Percentiles rank a stretch among this genome's conserved stretches.
phyloP scores from a whole-genome alignment of 805 yeast species.

The Saccharomycopsis capsularis region DNA sequence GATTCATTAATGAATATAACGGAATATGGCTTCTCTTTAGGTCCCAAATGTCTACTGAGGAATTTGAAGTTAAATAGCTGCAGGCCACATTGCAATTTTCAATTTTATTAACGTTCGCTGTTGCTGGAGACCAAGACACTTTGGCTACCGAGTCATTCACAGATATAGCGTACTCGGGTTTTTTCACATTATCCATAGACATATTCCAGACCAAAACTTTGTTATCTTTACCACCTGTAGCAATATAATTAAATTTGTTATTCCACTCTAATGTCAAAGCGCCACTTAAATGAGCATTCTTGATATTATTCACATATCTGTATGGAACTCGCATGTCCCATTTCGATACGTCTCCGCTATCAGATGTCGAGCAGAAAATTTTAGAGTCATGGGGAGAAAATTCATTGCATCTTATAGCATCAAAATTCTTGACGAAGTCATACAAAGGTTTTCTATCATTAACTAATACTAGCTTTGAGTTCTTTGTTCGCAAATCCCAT shows the following conservation, averaged over 20 bases:
- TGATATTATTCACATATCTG: conserved; percentile 42
- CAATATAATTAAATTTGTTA: conserved; percentile 70
- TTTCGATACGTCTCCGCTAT: conserved; percentile 78
- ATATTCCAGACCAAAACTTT: conserved; percentile 73
- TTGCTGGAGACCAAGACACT: conserved; percentile 59
- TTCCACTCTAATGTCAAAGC: conserved; percentile 87
- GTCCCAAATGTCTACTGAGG: conserved; percentile 57
- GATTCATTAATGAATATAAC: conserved; percentile 9
- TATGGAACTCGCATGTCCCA: conserved; percentile 76
- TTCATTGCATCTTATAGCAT: conserved; percentile 44
- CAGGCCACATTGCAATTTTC: conserved; percentile 43
- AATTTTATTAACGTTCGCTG: conserved; percentile 33
- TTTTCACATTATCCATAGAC: conserved; percentile 33
- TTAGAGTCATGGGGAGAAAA: conserved; percentile 45
- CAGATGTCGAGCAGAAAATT: conserved; percentile 73
- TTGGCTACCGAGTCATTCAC: conserved; percentile 76
- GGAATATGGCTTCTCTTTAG: conserved; percentile 14
- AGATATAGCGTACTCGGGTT: conserved; percentile 64
- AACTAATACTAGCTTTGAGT: conserved; percentile 59
- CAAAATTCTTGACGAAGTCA: conserved; percentile 13
- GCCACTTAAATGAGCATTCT: conserved; percentile 86
- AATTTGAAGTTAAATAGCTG: conserved; percentile 42
- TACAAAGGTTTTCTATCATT: conserved; percentile 46
- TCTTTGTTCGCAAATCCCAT: conserved; percentile 59
- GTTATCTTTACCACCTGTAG: conserved; percentile 91